phyloP scores from a whole-genome alignment of 2,329 filamentous ascomycete genomes.

The Aureobasidium sp. region DNA sequence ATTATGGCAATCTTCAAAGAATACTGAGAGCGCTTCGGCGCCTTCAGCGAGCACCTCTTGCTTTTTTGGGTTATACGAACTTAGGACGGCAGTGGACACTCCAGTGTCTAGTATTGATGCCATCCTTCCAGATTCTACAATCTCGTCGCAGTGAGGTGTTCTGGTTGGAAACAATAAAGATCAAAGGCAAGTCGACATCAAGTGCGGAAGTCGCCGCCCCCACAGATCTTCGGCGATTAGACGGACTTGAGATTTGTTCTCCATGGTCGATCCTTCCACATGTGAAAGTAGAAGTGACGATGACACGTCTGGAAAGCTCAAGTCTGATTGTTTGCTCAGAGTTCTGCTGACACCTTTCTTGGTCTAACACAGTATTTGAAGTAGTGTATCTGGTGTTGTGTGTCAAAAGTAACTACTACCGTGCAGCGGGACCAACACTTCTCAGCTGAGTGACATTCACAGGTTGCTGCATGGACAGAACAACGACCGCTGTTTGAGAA shows the following conservation, averaged over 20 bases:
- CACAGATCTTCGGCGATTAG: background rate
- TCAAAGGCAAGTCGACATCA: background rate
- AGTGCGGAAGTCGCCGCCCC: background rate
- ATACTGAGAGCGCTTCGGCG: background rate
- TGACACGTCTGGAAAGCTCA: too few species aligned
- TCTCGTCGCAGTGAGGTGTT: background rate
- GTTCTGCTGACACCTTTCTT: too few species aligned
- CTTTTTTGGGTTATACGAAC: background rate
- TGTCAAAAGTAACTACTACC: too few species aligned
- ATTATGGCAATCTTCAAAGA: slow-evolving; percentile 7
- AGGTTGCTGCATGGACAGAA: background rate
- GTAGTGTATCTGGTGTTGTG: too few species aligned
- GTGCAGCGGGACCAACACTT: too few species aligned
- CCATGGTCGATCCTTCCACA: background rate
- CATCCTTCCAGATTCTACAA: background rate
- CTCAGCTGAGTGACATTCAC: background rate
- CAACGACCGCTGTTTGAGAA: too few species aligned
- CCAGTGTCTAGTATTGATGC: background rate
- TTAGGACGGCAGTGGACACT: background rate
- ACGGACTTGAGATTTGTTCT: background rate
- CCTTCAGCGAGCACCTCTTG: background rate
- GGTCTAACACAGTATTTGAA: too few species aligned
- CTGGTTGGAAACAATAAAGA: background rate
- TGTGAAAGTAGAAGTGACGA: background rate
- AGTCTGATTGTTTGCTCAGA: too few species aligned